phyloP scores from a whole-genome alignment of 768 basidiomycete species.

The Baorangia bicolor region DNA sequence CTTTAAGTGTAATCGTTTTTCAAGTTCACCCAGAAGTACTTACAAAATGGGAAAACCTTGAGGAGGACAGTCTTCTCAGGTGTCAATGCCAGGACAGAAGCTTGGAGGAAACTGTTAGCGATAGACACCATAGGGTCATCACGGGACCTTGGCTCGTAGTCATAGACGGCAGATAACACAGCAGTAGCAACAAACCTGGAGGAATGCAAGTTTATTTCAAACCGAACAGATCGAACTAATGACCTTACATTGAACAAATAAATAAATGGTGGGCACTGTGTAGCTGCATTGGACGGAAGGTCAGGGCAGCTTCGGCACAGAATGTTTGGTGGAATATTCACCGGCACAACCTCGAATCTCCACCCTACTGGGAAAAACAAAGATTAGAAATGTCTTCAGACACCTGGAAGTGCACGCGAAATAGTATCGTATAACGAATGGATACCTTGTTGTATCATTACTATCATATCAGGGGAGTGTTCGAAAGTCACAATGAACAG shows the following conservation, averaged over 20 bases:
- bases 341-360: not conserved
- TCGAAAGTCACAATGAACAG: constrained; percentile 26
- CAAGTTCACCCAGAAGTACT: constrained; percentile 11
- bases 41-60: too few relatives aligned
- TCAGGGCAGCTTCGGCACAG: too few relatives aligned
- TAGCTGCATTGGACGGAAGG: constrained; percentile 7
- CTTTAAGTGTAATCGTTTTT: too few relatives aligned
- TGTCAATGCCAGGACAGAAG: not conserved
- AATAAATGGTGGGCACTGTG: not conserved
- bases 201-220: too few relatives aligned
- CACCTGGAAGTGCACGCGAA: too few relatives aligned
- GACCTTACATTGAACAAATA: too few relatives aligned
- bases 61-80: constrained; percentile 1
- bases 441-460: too few relatives aligned
- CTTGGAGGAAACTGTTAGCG: too few relatives aligned
- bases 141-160: not conserved
- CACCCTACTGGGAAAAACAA: constrained; percentile 3
- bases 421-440: too few relatives aligned
- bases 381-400: constrained; percentile 4
- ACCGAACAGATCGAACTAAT: too few relatives aligned
- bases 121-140: constrained; percentile 5
- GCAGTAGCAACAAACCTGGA: too few relatives aligned
- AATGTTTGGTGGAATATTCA: constrained; percentile 9
- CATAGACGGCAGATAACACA: too few relatives aligned
- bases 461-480: constrained; percentile 16